phyloP scores from a whole-genome alignment of 1,139 yeast species.

The Magnusiomyces magnusii region DNA sequence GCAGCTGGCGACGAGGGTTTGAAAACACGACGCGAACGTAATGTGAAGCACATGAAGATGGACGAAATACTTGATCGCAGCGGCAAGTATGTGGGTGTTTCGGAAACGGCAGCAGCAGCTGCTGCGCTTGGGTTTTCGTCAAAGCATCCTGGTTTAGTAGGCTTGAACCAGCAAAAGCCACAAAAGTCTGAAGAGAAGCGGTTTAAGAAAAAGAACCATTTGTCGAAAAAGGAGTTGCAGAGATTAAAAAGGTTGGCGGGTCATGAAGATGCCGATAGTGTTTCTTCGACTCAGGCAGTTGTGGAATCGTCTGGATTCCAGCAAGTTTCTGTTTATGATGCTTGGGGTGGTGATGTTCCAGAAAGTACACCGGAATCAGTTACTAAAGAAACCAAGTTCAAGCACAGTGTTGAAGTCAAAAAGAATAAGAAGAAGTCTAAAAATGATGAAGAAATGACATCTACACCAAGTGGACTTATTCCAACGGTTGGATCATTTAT shows the following conservation, averaged over 20 bases:
- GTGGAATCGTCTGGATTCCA: conserved; percentile 49
- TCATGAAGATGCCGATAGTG: conserved; percentile 40
- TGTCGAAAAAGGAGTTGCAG: conserved; percentile 57
- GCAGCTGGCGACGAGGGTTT: conserved; percentile 48
- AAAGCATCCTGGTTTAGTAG: not conserved
- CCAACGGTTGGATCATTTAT: conserved; percentile 15
- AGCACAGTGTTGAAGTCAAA: conserved; percentile 10
- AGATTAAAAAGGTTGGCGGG: conserved; percentile 76
- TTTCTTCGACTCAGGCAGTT: conserved; percentile 39
- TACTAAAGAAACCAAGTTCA: not conserved
- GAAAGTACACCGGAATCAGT: not conserved
- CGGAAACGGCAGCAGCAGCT: not conserved
- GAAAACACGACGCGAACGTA: conserved; percentile 33
- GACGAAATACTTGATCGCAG: conserved; percentile 55
- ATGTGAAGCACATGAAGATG: conserved; percentile 46
- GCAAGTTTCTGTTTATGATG: conserved; percentile 64
- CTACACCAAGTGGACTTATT: conserved; percentile 47
- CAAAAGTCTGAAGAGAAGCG: conserved; percentile 34
- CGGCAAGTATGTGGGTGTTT: not conserved
- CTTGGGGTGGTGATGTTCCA: conserved; percentile 26
- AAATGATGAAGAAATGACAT: conserved; percentile 44
- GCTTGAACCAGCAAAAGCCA: not conserved
- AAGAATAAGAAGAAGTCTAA: conserved; percentile 26
- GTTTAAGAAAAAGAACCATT: conserved; percentile 41
- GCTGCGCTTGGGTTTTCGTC: conserved; percentile 1